Percentiles rank a stretch among this genome's conserved stretches.
phyloP scores from a whole-genome alignment of 352 stramenopile genomes.

The Thalassiosira sp. region DNA sequence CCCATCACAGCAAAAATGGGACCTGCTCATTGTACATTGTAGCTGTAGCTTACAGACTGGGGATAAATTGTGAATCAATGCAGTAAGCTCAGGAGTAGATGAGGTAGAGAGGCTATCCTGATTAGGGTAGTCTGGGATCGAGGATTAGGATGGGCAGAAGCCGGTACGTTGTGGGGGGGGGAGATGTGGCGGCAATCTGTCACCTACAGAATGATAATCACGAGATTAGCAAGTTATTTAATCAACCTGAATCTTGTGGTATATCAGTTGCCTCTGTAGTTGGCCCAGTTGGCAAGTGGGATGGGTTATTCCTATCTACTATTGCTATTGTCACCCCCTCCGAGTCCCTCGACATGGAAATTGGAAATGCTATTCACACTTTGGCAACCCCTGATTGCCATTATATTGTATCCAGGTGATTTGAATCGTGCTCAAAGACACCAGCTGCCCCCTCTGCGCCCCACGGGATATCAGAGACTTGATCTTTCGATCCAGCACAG shows the following conservation, averaged over 20 bases:
- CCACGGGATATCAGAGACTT: background rate
- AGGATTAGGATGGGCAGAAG: background rate
- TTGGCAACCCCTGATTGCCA: background rate
- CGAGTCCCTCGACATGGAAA: no score
- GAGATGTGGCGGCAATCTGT: background rate
- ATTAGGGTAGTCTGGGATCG: background rate
- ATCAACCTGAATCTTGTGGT: background rate
- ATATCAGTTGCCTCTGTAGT: background rate
- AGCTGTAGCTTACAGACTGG: no score
- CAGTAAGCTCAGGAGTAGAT: background rate
- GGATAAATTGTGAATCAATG: background rate
- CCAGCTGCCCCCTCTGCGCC: background rate
- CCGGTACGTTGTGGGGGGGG: background rate
- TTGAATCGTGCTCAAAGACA: background rate
- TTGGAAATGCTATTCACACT: background rate
- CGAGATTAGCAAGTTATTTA: background rate
- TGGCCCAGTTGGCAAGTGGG: background rate
- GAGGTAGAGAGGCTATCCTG: background rate
- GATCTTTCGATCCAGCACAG: background rate
- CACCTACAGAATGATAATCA: background rate
- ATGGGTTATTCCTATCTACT: background rate
- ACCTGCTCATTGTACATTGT: background rate
- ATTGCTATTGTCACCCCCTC: background rate
- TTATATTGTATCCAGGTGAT: background rate
- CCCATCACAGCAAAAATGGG: background rate